These are phyloP conservation scores for Ustanciosporium gigantosporum DNA, from an alignment of 1,284 basidiomycete species.

Conservation along the genomic window DNA sequence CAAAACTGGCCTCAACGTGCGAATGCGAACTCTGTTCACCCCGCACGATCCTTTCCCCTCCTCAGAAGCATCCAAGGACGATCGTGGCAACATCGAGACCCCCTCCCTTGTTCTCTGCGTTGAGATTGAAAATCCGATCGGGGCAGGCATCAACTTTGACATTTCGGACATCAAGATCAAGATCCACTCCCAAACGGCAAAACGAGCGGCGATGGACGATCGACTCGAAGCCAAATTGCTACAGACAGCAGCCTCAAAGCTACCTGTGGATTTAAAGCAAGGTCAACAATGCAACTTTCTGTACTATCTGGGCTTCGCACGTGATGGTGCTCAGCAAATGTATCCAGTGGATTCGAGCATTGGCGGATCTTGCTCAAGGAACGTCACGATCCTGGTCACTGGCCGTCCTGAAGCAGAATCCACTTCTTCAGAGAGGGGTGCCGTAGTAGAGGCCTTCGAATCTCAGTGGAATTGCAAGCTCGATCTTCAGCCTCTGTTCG, in stretches of 20 bases:
- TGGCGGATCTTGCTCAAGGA: conserved; percentile 12
- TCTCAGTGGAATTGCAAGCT: conserved; percentile 40
- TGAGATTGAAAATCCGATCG: conserved; percentile 38
- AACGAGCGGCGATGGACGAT: background rate
- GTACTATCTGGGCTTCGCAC: conserved; percentile 18
- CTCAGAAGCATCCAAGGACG: background rate
- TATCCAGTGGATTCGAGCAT: background rate
- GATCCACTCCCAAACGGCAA: conserved; percentile 1
- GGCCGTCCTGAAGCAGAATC: conserved; percentile 1
- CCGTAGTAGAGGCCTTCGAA: conserved; percentile 12
- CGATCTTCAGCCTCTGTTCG: conserved; percentile 17
- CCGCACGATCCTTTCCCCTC: conserved; percentile 1
- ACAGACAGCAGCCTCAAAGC: conserved; percentile 1
- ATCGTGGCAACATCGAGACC: conserved; percentile 1
- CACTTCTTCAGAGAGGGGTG: background rate
- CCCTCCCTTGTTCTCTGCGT: conserved; percentile 33
- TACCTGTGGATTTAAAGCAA: conserved; percentile 19
- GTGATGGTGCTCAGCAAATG: background rate
- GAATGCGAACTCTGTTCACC: conserved; percentile 40
- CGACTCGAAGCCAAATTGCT: conserved; percentile 8
- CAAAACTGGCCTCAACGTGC: conserved; percentile 34
- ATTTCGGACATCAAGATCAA: conserved; percentile 22
- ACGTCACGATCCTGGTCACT: conserved; percentile 27
- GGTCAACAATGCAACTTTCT: conserved; percentile 35
- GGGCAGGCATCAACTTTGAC: conserved; percentile 13